phyloP scores from a whole-genome alignment of 306 rosid genomes.

The Hippophae rhamnoides region DNA sequence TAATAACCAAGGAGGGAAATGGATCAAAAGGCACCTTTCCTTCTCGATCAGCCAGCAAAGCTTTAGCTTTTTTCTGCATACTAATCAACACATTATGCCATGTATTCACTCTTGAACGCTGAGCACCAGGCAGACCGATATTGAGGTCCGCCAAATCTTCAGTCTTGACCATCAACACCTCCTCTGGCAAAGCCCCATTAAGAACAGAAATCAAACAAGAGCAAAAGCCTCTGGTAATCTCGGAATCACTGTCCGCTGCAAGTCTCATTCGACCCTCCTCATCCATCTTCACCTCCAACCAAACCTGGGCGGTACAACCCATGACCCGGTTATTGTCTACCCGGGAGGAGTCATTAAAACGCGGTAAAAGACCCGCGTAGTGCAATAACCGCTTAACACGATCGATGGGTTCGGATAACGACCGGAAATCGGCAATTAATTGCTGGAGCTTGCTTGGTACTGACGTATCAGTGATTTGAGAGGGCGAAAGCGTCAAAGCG shows the following conservation, averaged over 20 bases:
- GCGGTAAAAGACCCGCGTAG: constrained; percentile 37
- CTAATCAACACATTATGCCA: constrained; percentile 84
- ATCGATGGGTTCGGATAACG: constrained; percentile 50
- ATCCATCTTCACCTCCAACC: constrained; percentile 57
- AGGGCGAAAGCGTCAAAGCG: constrained; percentile 29
- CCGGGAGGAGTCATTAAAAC: constrained; percentile 31
- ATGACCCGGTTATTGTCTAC: constrained; percentile 72
- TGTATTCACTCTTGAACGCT: constrained; percentile 74
- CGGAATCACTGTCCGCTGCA: constrained; percentile 83
- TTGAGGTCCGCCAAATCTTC: constrained; percentile 65
- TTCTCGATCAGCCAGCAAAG: constrained; percentile 52
- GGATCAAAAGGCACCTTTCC: constrained; percentile 53
- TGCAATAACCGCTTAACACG: constrained; percentile 51
- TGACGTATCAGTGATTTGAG: constrained; percentile 20
- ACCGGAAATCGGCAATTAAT: constrained; percentile 43
- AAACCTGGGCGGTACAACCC: constrained; percentile 94
- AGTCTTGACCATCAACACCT: constrained; percentile 43
- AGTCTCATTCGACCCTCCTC: constrained; percentile 54
- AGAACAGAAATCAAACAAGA: constrained; percentile 65
- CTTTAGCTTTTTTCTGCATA: constrained; percentile 76
- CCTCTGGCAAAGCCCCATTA: constrained; percentile 62
- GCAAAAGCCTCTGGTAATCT: constrained; percentile 67
- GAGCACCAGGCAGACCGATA: constrained; percentile 44
- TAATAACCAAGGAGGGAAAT: constrained; percentile 65
- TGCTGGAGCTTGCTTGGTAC: constrained; percentile 38